Evolutionary conservation across 257 asterid species (phyloP).

Genomic region (Parsonsia alboflavescens): DNA sequence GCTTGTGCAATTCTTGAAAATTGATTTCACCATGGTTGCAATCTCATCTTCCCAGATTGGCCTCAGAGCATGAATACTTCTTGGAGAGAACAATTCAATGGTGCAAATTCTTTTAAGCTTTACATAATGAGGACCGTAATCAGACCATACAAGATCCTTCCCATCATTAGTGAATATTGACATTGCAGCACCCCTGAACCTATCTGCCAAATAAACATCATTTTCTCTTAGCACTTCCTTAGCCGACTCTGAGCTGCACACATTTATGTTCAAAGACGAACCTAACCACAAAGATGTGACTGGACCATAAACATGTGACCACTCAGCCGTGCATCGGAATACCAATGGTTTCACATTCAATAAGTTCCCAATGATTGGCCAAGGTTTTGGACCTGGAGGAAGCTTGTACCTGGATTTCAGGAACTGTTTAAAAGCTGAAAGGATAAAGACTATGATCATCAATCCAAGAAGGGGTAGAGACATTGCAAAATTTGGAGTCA

Average conservation of each 20-base stretch:
- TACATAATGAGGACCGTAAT: constrained; percentile 84
- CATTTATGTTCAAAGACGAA: neutral
- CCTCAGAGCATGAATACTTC: constrained; percentile 58
- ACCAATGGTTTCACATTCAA: neutral
- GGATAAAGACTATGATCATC: neutral
- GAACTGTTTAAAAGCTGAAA: neutral
- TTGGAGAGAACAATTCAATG: constrained; percentile 60
- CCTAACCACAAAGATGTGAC: neutral
- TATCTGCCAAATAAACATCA: constrained; percentile 3
- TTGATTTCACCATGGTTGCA: constrained; percentile 66
- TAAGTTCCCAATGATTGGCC: constrained; percentile 2
- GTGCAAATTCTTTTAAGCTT: constrained; percentile 75
- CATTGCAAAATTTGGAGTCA: neutral
- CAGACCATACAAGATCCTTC: constrained; percentile 79
- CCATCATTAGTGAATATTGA: neutral
- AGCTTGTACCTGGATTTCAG: neutral
- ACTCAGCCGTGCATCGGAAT: neutral
- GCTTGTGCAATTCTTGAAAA: constrained; percentile 38
- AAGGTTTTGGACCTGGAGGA: constrained; percentile 7
- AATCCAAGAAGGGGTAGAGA: neutral
- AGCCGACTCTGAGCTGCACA: constrained; percentile 1
- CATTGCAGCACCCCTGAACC: neutral
- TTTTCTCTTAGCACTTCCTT: neutral
- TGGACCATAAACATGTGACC: neutral
- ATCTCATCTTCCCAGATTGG: constrained; percentile 80